Conservation (phyloP, 2,329 filamentous ascomycete species). For the Ascochyta lentis region DNA sequence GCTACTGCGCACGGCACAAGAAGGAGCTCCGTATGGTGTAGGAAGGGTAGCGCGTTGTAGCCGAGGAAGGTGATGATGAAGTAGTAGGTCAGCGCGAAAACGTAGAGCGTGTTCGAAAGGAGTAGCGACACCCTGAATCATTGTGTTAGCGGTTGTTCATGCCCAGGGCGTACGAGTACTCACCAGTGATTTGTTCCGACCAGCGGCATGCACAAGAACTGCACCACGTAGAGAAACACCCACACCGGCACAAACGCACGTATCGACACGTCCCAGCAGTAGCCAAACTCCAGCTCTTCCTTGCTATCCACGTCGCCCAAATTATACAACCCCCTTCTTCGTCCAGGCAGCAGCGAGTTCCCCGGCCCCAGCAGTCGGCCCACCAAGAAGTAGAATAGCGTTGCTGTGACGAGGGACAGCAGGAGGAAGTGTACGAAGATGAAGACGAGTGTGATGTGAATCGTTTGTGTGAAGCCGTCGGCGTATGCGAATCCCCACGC, state of each 20-base stretch:
- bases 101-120: constrained; percentile 70
- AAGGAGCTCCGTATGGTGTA: constrained; percentile 71
- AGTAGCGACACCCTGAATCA: constrained; percentile 59
- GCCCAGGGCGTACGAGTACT: constrained; percentile 3
- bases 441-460: constrained; percentile 57
- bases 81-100: constrained; percentile 71
- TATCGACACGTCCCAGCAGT: constrained; percentile 74
- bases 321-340: constrained; percentile 64
- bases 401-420: constrained; percentile 65
- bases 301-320: constrained; percentile 56
- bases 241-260: constrained; percentile 72
- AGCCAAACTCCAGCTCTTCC: constrained; percentile 72
- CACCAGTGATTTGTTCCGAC: constrained; percentile 62
- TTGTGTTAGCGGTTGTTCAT: background rate
- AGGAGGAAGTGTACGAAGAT: constrained; percentile 67
- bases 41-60: constrained; percentile 72
- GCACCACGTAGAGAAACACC: constrained; percentile 70
- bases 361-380: constrained; percentile 67
- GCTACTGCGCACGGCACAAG: constrained; percentile 67
- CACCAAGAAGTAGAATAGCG: constrained; percentile 69
- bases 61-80: constrained; percentile 73
- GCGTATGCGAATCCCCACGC: constrained; percentile 67
- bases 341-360: constrained; percentile 58
- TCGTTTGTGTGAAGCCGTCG: constrained; percentile 50
- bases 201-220: constrained; percentile 71